Base-by-base conservation (phyloP, 345 rosid genomes). In the Brassica rapa region DNA sequence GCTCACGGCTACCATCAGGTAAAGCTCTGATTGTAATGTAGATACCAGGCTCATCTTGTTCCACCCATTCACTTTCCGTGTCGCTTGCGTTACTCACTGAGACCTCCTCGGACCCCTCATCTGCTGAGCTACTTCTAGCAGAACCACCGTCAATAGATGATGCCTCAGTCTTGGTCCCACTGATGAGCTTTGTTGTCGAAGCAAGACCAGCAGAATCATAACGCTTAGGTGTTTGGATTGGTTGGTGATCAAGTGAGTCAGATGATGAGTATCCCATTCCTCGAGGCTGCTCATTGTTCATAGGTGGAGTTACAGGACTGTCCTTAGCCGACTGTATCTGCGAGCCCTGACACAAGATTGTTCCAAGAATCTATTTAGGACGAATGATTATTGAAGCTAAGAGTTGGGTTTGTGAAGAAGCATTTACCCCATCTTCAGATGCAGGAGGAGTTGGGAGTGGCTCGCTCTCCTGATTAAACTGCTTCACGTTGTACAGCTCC, bases 31-130 rank as follows among this genome's bases (percentile, higher is more conserved):
- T 88, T 8, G 97, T 94, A 74, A 94, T 89, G 79, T 94, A 94
- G 10, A 94, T 92, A 39, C 98, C 98, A 0, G 94, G 90, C 82
- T 94, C 96, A 63, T 94, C 98, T 83, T 91, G 96, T 77, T 91
- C 98, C 8, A 94, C 92, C 98, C 99, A 93, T 83, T 95, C 98
- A 1, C 90, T 81, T 72, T 95, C 99, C 74, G 81, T 71, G 65
- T 95, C 99, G 74, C 99, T 94, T 6, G 97, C 97, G 88, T 91
- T 91, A 62, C 98, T 90, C 53, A 93, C 55, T 14, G 99, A 95
- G 56, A 91, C 86, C 82, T 91, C 97, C 55, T 86, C 93, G 1
- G 97, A 90, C 68, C 35, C 39, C 39, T 35, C 90, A 82, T 87
- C 92, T 61, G 55, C 77, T n/a, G 87, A 89, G 80, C 86, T 88